Evolutionary conservation across 306 rosid species (phyloP), one percentile per base, ranked within the genome.

Genomic region (Ceratonia siliqua): DNA sequence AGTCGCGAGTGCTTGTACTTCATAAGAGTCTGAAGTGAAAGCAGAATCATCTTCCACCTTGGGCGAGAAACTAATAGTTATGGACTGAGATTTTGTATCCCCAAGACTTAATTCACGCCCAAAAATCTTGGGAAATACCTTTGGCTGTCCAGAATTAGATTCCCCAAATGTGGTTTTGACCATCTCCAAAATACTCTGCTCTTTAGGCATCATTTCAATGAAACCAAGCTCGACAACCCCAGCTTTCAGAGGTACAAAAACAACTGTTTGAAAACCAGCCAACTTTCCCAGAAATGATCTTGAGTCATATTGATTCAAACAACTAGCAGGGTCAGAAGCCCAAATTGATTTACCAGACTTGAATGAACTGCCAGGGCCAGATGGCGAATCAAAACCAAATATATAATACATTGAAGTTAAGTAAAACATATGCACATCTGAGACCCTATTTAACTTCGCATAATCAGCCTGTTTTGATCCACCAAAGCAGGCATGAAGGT

Each of bases 141-240:
- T 92, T 22, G 89, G 74, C 79, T 85, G 90, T 48, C 78, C 84
- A 18, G 84, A 70, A 78, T 69, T 73, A 73, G 95, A 62, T 58
- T 78, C 90, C 42, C 90, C 91, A 58, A 93, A 87, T 25, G 81
- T 17, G 11, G 76, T 41, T 77, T 56, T 83, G 4, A 89, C 82
- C 89, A 78, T 70, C 22, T 90, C 88, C 68, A 88, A 72, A 62
- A 84, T 71, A 77, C 72, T 77, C 74, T 84, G 89, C 6, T 93
- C 98, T 82, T 93, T 97, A 0, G 88, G 87, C 27, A 73, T 54
- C 53, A 86, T 55, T 52, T 82, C 83, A 25, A 80, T 33, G 0
- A 95, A 88, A 74, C 98, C 97, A 62, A 93, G 86, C 85, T 93
- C 98, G 5, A 93, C 79, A 61, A 93, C 95, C 33, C 98, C 98